Base-by-base conservation (phyloP, 164 flowering plant species). In the Vitis cinerea region DNA sequence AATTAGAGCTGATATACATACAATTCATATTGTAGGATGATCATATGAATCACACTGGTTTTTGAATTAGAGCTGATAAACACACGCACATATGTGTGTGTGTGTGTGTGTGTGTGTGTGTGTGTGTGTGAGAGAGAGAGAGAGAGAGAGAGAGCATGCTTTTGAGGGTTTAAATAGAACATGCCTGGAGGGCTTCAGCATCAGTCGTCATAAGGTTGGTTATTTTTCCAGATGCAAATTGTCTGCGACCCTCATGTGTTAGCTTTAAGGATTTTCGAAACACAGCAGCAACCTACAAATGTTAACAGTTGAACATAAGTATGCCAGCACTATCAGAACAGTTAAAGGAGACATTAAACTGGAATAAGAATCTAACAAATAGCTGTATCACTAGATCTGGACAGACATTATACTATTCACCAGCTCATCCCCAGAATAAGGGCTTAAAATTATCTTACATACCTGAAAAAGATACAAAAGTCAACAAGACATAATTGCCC, bases 171-270 rank as follows among this genome's bases (percentile, higher is more conserved):
- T 48, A 56, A 14, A 14, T 47, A 54, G 49, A 51, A 52, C 79
- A 77, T 82, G 74, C 99, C 99, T 93, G 97, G 61, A 95, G 92
- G 65, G 98, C 69, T 75, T 91, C 97, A 77, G 98, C 94, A 88
- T 95, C 99, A 53, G 97, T 91, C 51, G 99, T 95, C 94, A 95
- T 93, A 84, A 95, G 76, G 83, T 95, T 95, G 65, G 99, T 95
- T 68, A 95, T 90, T 83, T 95, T 95, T 67, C 99, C 98, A 72
- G 97, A 78, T 13, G 93, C 70, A 75, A 93, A 87, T 59, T 80
- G 80, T 75, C 75, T 83, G 19, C 98, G 99, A 69, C 89, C 81
- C 77, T 93, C 97, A 76, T 90, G 87, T 53, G 97, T 93, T 61
- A 95, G 79, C 81, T 89, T 86, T 53, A 95, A 72, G 50, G 99